Conservation (phyloP, 2,329 filamentous ascomycete genomes). For the Colletotrichum lupini region DNA sequence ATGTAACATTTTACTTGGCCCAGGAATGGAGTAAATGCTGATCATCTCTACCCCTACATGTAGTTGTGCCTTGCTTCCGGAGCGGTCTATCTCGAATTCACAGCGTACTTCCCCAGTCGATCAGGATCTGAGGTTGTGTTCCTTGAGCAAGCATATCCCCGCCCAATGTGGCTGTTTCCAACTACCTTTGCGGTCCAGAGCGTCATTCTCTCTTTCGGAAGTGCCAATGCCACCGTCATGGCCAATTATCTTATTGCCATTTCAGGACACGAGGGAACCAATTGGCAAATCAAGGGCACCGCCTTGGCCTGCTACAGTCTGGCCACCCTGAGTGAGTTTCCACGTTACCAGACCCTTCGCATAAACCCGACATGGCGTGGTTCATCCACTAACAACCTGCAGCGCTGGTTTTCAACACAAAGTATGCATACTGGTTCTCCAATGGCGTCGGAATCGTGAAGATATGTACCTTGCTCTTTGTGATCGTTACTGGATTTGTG, state of each 20-base stretch:
- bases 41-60: conserved; percentile 48
- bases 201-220: conserved; percentile 72
- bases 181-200: conserved; percentile 72
- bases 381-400: background rate
- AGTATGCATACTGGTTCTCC: conserved; percentile 64
- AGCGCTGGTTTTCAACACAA: conserved; percentile 53
- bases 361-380: no score
- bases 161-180: conserved; percentile 72
- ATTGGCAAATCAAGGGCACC: conserved; percentile 76
- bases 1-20: no score
- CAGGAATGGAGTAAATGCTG: background rate
- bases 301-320: conserved; percentile 72
- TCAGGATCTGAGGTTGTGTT: conserved; percentile 75
- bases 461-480: conserved; percentile 49
- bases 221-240: conserved; percentile 71
- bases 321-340: conserved; percentile 44
- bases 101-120: conserved; percentile 73
- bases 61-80: conserved; percentile 58
- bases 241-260: conserved; percentile 72
- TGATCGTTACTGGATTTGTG: conserved; percentile 17
- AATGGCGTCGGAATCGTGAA: conserved; percentile 70
- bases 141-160: conserved; percentile 74
- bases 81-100: conserved; percentile 72
- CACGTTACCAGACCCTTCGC: no score
- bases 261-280: conserved; percentile 57